A percentile compares a stretch with the other conserved stretches of the same genome.
These are phyloP conservation scores for Hymenotorrendiella dingleyae DNA, from an alignment of 2,329 filamentous ascomycete species.

Conservation along the genomic window DNA sequence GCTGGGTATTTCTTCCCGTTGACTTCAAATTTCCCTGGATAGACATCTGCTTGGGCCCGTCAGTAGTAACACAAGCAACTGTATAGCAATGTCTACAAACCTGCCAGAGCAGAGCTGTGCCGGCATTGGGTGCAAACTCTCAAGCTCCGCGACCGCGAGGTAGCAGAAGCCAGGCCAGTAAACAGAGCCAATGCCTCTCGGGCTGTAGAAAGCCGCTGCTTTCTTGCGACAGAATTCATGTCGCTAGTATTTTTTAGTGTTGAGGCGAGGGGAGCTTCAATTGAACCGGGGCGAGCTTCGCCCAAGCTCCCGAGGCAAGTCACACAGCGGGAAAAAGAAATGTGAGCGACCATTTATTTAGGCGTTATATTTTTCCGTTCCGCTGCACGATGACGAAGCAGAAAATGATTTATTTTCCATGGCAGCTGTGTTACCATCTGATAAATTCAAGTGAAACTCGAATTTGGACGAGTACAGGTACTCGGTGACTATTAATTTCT, in stretches of 20 bases:
- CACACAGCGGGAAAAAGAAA: too few species aligned
- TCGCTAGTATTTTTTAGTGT: too few species aligned
- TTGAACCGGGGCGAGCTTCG: too few species aligned
- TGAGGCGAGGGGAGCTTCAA: too few species aligned
- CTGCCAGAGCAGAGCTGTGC: slow-evolving; percentile 19
- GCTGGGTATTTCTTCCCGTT: slow-evolving; percentile 54
- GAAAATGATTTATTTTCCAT: too few species aligned
- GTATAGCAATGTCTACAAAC: slow-evolving; percentile 12
- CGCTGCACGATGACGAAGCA: slow-evolving; percentile 12
- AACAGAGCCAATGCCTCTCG: slow-evolving; percentile 23
- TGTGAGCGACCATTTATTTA: slow-evolving; percentile 10
- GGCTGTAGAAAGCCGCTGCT: slow-evolving; percentile 13
- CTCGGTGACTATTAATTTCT: too few species aligned
- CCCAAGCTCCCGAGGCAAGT: too few species aligned
- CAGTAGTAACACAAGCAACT: background rate
- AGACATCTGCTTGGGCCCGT: background rate
- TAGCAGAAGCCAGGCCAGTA: slow-evolving; percentile 19
- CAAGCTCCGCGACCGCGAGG: slow-evolving; percentile 13
- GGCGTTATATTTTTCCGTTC: slow-evolving; percentile 12
- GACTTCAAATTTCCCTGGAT: slow-evolving; percentile 11
- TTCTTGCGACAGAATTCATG: slow-evolving; percentile 23
- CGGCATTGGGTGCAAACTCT: slow-evolving; percentile 25
- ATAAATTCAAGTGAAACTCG: too few species aligned
- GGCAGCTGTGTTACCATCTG: too few species aligned
- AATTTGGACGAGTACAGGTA: too few species aligned